Percentiles rank a stretch among this genome's conserved stretches.
phyloP scores from a whole-genome alignment of 2,329 filamentous ascomycete species.

The Aspergillus vadensis region DNA sequence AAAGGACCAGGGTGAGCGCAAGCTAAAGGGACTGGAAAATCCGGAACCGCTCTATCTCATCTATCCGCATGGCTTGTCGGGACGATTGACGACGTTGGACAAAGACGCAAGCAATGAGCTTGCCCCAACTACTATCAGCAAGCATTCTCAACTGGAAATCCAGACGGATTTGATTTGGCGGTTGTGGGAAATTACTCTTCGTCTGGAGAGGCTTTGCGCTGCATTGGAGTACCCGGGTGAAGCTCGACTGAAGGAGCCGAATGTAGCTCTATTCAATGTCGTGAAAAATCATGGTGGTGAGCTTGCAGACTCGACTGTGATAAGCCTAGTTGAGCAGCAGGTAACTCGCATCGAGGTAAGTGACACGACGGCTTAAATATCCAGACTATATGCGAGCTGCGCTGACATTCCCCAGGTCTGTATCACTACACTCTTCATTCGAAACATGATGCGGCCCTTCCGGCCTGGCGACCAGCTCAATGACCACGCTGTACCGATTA shows the following conservation, averaged over 20 bases:
- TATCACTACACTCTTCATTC: constrained; percentile 74
- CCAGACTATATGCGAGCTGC: not conserved
- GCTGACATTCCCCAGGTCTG: constrained; percentile 63
- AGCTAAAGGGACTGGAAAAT: constrained; percentile 95
- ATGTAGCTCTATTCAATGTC: constrained; percentile 77
- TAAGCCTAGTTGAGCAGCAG: constrained; percentile 92
- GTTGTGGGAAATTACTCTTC: constrained; percentile 83
- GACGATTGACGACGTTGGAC: constrained; percentile 58
- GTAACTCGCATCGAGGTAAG: constrained; percentile 92
- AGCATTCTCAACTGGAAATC: constrained; percentile 70
- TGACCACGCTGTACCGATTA: constrained; percentile 76
- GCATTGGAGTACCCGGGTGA: constrained; percentile 72
- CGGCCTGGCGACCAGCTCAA: constrained; percentile 63
- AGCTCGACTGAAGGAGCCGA: constrained; percentile 70
- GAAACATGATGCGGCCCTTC: constrained; percentile 75
- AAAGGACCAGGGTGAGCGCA: constrained; percentile 92
- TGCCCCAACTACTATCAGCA: constrained; percentile 58
- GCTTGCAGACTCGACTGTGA: constrained; percentile 81
- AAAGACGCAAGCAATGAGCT: constrained; percentile 50
- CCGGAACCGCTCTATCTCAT: constrained; percentile 94
- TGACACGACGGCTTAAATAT: constrained; percentile 17
- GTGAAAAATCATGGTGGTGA: constrained; percentile 75
- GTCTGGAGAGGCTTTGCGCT: constrained; percentile 91
- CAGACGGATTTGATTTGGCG: constrained; percentile 85
- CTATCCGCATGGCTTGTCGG: constrained; percentile 85